These are phyloP conservation scores for Waltiozyma sp. DNA, from an alignment of 1,139 yeast species.

Conservation along the genomic window DNA sequence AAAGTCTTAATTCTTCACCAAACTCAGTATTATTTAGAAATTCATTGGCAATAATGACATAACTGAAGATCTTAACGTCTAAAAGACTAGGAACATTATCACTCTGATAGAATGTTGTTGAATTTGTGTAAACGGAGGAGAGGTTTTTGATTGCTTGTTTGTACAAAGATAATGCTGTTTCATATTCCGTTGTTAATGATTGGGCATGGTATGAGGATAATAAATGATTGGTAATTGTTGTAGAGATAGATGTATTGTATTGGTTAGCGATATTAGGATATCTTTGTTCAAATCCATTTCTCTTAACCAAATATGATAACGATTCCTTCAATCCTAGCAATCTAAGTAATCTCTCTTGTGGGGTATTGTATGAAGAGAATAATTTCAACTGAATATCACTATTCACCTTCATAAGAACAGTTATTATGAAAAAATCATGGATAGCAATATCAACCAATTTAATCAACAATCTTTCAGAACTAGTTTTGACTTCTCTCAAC, in stretches of 20 bases:
- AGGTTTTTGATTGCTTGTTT: constrained; percentile 11
- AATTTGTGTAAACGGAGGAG: constrained; percentile 4
- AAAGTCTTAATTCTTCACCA: not conserved
- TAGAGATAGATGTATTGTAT: not conserved
- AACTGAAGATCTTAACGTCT: constrained; percentile 16
- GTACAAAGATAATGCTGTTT: constrained; percentile 7
- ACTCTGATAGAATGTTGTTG: constrained; percentile 2
- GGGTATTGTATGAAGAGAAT: constrained; percentile 7
- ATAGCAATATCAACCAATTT: constrained; percentile 14
- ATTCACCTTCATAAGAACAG: constrained; percentile 8
- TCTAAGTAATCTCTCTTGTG: constrained; percentile 5
- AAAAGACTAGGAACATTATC: constrained; percentile 11
- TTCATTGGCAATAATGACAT: constrained; percentile 6
- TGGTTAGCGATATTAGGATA: constrained; percentile 12
- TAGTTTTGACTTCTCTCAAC: constrained; percentile 8
- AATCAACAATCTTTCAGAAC: constrained; percentile 15
- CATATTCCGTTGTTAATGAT: constrained; percentile 7
- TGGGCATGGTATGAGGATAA: constrained; percentile 3
- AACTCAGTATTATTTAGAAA: constrained; percentile 5
- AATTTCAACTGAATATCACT: constrained; percentile 6
- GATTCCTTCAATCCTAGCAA: constrained; percentile 5
- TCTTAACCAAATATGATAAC: constrained; percentile 7
- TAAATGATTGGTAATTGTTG: not conserved
- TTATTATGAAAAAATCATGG: constrained; percentile 16
- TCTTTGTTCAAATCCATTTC: constrained; percentile 17